Evolutionary conservation across 148 eudicot species (phyloP), one percentile per base, ranked within the genome.

Genomic region (Fagopyrum homotropicum): DNA sequence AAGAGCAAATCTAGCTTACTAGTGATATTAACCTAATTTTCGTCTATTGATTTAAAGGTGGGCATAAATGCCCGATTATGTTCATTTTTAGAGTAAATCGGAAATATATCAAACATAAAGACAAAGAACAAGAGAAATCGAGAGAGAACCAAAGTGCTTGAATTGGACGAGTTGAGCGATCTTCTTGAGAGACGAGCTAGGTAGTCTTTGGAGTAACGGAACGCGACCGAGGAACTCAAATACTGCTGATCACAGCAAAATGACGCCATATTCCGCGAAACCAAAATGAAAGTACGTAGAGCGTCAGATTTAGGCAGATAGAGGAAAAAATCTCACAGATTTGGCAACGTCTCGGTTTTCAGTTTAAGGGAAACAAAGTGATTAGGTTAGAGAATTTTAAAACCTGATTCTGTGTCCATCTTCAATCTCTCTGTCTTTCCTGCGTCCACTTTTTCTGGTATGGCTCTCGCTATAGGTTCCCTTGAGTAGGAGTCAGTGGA

Each of bases 181-280:
- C 76, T 85, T 90, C 61, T 54, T 82, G 73, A 90, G 84, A 45
- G 96, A 92, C 12, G 85, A 86, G 72, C 85, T 76, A 10, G 99
- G 99, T 9, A 95, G 83, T 74, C 89, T 80, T 81, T 95, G 96
- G 64, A 92, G 91, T 81, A 95, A 73, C 7, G 96, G 96, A 76
- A 95, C 96, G 48, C 84, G 82, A 14, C 89, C 84, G 55, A 90
- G 73, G 74, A 92, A 95, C 76, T 90, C 97, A 47, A 79, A 77
- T 81, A 95, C 99, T 95, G 84, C 83, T 54, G 79, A 79, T 44
- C 44, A 30, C 59, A 46, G 9, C 63, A 71, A 54, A 44, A 40
- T 15, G 75, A 73, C 14, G 56, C 35, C 75, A n/a, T 16, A 6
- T 14, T 22, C 6, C 15, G 17, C 1, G 51, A 44, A 48, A 6